phyloP scores from a whole-genome alignment of 768 basidiomycete genomes.

The Filobasidium floriforme region DNA sequence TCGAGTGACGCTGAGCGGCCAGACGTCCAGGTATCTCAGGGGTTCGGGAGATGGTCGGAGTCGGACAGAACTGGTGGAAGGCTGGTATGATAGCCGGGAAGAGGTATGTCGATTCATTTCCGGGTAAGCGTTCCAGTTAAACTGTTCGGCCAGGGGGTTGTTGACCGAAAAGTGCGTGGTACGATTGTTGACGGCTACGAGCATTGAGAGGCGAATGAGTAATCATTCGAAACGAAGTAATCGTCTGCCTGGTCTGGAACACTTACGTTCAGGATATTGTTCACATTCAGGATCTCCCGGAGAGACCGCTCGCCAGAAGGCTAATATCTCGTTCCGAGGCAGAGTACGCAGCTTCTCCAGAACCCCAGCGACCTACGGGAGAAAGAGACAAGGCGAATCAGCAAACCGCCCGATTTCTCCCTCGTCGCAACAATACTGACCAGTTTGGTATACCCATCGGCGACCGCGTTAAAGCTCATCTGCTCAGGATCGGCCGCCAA shows the following conservation, averaged over 20 bases:
- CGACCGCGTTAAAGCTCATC: not conserved
- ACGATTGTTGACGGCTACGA: constrained; percentile 11
- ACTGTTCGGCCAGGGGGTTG: constrained; percentile 10
- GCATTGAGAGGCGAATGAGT: no score
- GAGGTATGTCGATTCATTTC: constrained; percentile 9
- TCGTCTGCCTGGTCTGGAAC: no score
- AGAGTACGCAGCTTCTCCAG: not conserved
- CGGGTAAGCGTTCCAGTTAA: constrained; percentile 18
- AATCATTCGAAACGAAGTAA: no score
- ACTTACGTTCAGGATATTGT: constrained; percentile 14
- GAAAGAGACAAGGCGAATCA: no score
- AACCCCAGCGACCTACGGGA: constrained; percentile 8
- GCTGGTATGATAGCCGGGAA: constrained; percentile 12
- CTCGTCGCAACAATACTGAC: no score
- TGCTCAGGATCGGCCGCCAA: not conserved
- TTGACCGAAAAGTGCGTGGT: constrained; percentile 4
- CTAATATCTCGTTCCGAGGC: constrained; percentile 3
- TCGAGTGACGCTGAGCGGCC: constrained; percentile 9
- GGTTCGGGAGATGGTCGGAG: not conserved
- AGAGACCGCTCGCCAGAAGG: constrained; percentile 10
- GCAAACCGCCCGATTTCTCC: no score
- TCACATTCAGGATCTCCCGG: constrained; percentile 13
- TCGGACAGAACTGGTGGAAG: constrained; percentile 1
- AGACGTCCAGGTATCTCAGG: constrained; percentile 18
- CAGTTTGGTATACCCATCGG: not conserved